These are phyloP conservation scores for Quercus rubra DNA, from an alignment of 306 rosid species.

Conservation along the genomic window DNA sequence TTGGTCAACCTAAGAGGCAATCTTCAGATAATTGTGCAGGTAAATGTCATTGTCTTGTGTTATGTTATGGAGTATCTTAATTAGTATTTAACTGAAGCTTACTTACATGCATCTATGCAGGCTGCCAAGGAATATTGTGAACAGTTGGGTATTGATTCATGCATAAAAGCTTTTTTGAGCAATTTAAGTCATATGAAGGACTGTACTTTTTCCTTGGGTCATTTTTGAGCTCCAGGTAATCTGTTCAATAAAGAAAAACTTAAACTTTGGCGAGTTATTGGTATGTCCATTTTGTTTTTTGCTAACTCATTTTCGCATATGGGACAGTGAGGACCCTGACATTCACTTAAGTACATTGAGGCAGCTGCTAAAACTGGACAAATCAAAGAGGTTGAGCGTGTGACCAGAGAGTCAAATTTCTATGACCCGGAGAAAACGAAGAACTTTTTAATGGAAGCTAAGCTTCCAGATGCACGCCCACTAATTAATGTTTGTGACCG, in stretches of 20 bases:
- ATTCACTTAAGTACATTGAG: constrained; percentile 98
- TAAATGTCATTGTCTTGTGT: constrained; percentile 16
- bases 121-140: constrained; percentile 98
- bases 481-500: constrained; percentile 98
- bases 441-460: constrained; percentile 97
- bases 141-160: constrained; percentile 87
- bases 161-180: constrained; percentile 97
- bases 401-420: constrained; percentile 96
- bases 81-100: constrained; percentile 23
- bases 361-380: constrained; percentile 99
- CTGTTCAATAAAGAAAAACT: constrained; percentile 3
- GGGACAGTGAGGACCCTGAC: constrained; percentile 98
- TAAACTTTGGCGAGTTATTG: constrained; percentile 2
- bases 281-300: not conserved
- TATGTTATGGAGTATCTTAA: not conserved
- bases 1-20: constrained; percentile 96
- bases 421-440: constrained; percentile 94
- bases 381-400: constrained; percentile 98
- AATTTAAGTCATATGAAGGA: constrained; percentile 96
- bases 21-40: constrained; percentile 99
- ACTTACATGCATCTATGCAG: constrained; percentile 37
- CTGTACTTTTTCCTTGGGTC: constrained; percentile 96
- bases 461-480: constrained; percentile 99
- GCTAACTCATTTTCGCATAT: constrained; percentile 9
- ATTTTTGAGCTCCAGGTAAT: constrained; percentile 93